Evolutionary conservation across 352 stramenopile species (phyloP), one percentile per base, ranked within the genome.

Genomic region (Phytophthora syringae): DNA sequence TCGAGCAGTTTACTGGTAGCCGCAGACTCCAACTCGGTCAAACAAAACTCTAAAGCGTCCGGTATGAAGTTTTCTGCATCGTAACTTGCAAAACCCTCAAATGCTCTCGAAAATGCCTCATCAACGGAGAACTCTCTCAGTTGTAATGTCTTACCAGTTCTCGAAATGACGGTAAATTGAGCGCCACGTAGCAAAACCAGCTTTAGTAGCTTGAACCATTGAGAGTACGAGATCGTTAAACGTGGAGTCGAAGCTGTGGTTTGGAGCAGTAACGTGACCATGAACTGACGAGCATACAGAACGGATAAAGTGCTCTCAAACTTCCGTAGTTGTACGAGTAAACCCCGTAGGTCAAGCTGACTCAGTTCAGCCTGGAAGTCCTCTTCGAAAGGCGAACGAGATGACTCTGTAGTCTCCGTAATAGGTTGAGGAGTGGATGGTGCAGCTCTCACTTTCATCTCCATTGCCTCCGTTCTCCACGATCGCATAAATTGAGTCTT

Each of bases 11-110:
- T 76, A 7, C 57, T 72, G 7, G 51, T 66, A 9, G 80, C 77
- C 15, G 85, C 89, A 21, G 54, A 43, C 44, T 95, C 88, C 0
- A 97, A 43, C 36, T 96, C 77, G 25, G 56, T 39, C 7, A 96
- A 51, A 28, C 70, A 88, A 44, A 83, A 81, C 11, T 88, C 76
- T 39, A 94, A 61, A 2, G 84, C 44, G 21, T 64, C 44, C 13
- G 49, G 24, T 11, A 63, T 40, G 55, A 80, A 71, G 1, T 1
- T 16, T 12, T 37, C 36, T 11, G 15, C 16, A 21, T 72, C 67
- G 7, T 18, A 37, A 9, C 30, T 15, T n/a, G 37, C n/a, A 47
- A 72, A 76, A 27, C 18, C 60, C 4, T 36, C 11, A 34, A 69
- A 55, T 18, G 67, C 58, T 20, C 18, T 45, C 36, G 52, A 47